Evolutionary conservation across 495 filamentous ascomycete species (phyloP).

Genomic region (Tuber melanosporum): DNA sequence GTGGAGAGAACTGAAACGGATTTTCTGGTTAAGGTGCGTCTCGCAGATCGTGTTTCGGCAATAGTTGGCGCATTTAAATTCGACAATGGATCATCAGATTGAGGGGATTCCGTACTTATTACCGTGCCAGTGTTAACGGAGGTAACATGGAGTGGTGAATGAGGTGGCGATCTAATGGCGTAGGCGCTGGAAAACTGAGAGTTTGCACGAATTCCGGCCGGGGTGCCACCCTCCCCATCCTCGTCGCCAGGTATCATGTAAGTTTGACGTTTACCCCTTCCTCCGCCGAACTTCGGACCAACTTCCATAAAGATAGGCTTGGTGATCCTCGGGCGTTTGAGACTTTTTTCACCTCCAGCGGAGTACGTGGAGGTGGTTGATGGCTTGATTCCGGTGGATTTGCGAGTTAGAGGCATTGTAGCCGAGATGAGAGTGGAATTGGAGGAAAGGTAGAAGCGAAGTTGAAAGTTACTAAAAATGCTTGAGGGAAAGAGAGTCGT

Average conservation of each 20-base stretch:
- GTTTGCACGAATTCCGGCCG: neutral
- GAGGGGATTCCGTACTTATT: neutral
- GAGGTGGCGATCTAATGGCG: neutral
- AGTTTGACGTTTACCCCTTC: slow-evolving; percentile 2
- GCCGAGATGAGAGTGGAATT: neutral
- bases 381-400: neutral
- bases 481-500: neutral
- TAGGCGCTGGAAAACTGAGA: neutral
- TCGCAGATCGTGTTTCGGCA: neutral
- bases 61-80: slow-evolving; percentile 1
- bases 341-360: neutral
- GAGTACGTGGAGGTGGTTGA: neutral
- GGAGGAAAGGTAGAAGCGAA: neutral
- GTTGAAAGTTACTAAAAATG: neutral
- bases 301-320: neutral
- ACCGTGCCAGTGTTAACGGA: neutral
- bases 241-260: neutral
- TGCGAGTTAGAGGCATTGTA: neutral
- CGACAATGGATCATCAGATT: slow-evolving; percentile 1
- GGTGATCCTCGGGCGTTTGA: neutral
- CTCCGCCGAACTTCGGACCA: neutral
- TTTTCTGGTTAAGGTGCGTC: neutral
- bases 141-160: neutral
- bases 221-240: neutral
- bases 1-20: neutral